Conservation (phyloP, 495 filamentous ascomycete genomes). For the Paragyromitra xinjiangensis region DNA sequence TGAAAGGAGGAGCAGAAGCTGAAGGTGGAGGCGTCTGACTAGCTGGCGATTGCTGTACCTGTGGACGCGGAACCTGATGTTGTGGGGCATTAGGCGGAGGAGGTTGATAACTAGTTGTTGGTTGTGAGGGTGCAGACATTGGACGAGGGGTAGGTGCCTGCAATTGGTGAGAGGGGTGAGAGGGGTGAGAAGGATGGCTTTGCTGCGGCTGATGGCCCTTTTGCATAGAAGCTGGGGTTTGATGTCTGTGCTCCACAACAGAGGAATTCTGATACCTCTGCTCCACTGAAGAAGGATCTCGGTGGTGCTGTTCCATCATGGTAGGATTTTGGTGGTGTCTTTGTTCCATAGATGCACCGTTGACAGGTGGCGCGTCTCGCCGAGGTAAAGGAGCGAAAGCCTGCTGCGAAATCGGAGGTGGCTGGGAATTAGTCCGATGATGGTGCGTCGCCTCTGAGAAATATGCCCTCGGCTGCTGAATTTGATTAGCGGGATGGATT, state of each 20-base stretch:
- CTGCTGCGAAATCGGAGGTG: conserved; percentile 33
- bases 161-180: conserved; percentile 27
- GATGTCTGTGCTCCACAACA: conserved; percentile 27
- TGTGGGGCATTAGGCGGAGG: conserved; percentile 34
- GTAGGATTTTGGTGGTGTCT: conserved; percentile 27
- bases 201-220: conserved; percentile 36
- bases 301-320: conserved; percentile 22
- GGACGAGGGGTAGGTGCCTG: conserved; percentile 47
- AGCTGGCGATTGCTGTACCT: conserved; percentile 38
- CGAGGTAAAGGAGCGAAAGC: conserved; percentile 26
- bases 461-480: conserved; percentile 29
- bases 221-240: conserved; percentile 8
- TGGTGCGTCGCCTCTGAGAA: conserved; percentile 29
- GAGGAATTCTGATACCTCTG: conserved; percentile 35
- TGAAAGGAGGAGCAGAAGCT: conserved; percentile 31
- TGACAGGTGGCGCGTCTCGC: conserved; percentile 33
- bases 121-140: conserved; percentile 39
- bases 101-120: conserved; percentile 39
- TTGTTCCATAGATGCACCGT: conserved; percentile 29
- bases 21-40: conserved; percentile 47
- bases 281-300: conserved; percentile 11
- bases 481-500: conserved; percentile 17
- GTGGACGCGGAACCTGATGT: conserved; percentile 31
- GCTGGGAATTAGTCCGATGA: conserved; percentile 42
- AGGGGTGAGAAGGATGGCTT: conserved; percentile 8